Evolutionary conservation across 495 filamentous ascomycete species (phyloP).

Genomic region (Sphaerosporella brunnea): DNA sequence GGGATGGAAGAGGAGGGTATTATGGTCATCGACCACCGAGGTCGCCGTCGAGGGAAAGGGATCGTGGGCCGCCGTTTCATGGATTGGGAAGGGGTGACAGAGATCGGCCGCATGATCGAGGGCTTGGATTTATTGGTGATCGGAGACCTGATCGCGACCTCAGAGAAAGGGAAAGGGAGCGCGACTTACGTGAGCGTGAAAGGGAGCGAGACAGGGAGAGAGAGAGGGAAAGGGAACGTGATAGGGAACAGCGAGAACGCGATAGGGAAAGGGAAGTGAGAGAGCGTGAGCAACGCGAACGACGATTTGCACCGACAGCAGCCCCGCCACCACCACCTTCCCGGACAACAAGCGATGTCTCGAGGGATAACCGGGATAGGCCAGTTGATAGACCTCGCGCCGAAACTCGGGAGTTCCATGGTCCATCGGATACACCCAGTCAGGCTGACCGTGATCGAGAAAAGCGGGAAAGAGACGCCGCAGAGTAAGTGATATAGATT

Average conservation of each 20-base stretch:
- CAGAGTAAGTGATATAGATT: constrained; percentile 22
- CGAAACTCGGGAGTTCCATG: background rate
- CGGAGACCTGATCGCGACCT: constrained; percentile 19
- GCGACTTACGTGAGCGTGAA: constrained; percentile 1
- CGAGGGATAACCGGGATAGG: constrained; percentile 4
- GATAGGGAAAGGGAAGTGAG: constrained; percentile 15
- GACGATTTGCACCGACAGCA: background rate
- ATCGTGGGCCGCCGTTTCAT: constrained; percentile 8
- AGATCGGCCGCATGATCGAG: constrained; percentile 14
- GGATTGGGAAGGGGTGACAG: constrained; percentile 16
- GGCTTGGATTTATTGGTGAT: constrained; percentile 17
- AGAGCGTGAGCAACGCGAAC: constrained; percentile 8
- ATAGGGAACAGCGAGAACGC: background rate
- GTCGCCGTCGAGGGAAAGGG: constrained; percentile 21
- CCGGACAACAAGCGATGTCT: too few species aligned
- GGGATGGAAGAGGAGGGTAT: constrained; percentile 20
- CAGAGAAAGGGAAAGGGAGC: constrained; percentile 14
- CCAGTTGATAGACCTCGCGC: constrained; percentile 5
- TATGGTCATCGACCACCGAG: constrained; percentile 18
- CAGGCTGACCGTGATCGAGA: constrained; percentile 21
- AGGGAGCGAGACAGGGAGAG: constrained; percentile 6
- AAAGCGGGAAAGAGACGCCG: constrained; percentile 24
- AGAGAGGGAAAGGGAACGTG: constrained; percentile 7
- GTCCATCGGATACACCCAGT: background rate
- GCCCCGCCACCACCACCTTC: background rate